Evolutionary conservation across 805 yeast genomes (phyloP), one percentile per base, ranked within the genome.

Genomic region (Yamadazyma laniorum): DNA sequence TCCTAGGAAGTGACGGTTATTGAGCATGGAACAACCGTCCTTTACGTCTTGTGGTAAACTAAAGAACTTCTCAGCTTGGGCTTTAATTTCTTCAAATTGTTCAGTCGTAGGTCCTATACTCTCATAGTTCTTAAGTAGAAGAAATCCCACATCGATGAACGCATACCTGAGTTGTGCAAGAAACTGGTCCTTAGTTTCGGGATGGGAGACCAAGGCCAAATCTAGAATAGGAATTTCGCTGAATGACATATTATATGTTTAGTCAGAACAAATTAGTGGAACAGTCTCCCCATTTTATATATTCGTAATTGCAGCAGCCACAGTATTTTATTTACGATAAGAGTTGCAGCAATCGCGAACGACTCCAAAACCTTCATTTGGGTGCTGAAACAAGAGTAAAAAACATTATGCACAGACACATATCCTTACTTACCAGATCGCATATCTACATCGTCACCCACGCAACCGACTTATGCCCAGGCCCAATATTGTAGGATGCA

Each of bases 1-100:
- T 4, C 81, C 85, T 49, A 72, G 66, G 47, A 80, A 79, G 48
- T 79, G 82, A 5, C 79, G 78, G 44, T 74, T 75, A 46, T 67
- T 63, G 32, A 63, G 70, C 85, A 74, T 78, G 31, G 72, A 81
- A 40, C 69, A 65, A 31, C 59, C 51, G 25, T 49, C 58, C 54
- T 76, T 76, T 45, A 67, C 69, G 14, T 65, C 63, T 17, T 59
- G 58, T 1, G 80, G 77, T 21, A 75, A 55, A 0, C 60, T 66
- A 48, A 79, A 79, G 40, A 75, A 68, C 5, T 60, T 54, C 8
- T 60, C 51, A 0, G 77, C 56, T 40, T 71, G 63, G n/a, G 49
- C 48, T 40, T 63, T 61, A 28, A 78, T 59, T 9, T 52, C 53
- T 16, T 53, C 56, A 22, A 70, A 59, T 28, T 68, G 64, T 26